Conservation (phyloP, 495 filamentous ascomycete genomes). For the Glutinoglossum americanum region DNA sequence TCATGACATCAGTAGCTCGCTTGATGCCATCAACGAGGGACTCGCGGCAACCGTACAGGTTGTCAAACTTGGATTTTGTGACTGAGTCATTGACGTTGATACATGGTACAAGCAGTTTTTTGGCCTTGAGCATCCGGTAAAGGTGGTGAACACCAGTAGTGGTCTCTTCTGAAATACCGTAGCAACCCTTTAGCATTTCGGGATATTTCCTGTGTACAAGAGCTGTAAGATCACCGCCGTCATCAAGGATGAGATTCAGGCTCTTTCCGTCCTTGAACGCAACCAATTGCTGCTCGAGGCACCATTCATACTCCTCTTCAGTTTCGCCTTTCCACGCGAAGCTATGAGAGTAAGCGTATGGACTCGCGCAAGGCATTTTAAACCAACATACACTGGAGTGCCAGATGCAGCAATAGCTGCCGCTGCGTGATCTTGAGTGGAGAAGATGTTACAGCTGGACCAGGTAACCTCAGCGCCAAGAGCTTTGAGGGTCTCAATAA, state of each 20-base stretch:
- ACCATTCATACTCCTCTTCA: slow-evolving; percentile 99
- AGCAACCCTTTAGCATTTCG: slow-evolving; percentile 92
- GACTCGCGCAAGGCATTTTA: not conserved
- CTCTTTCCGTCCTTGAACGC: slow-evolving; percentile 94
- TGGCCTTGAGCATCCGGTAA: slow-evolving; percentile 90
- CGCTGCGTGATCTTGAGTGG: slow-evolving; percentile 94
- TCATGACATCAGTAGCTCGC: slow-evolving; percentile 99
- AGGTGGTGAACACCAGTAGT: slow-evolving; percentile 99
- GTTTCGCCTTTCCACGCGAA: slow-evolving; percentile 99
- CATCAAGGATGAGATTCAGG: slow-evolving; percentile 96
- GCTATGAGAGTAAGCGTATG: slow-evolving; percentile 17
- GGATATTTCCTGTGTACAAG: slow-evolving; percentile 97
- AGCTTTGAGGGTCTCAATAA: slow-evolving; percentile 83
- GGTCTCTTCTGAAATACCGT: slow-evolving; percentile 96
- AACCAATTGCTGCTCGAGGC: slow-evolving; percentile 88
- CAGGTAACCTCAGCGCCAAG: slow-evolving; percentile 97
- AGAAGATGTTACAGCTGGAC: slow-evolving; percentile 97
- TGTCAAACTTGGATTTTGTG: slow-evolving; percentile 99
- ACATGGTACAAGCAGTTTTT: slow-evolving; percentile 51
- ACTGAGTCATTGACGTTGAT: slow-evolving; percentile 99
- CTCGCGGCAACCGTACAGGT: slow-evolving; percentile 98
- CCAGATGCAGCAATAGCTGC: slow-evolving; percentile 88
- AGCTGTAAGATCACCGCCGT: slow-evolving; percentile 91
- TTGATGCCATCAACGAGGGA: slow-evolving; percentile 98
- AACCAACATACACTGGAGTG: slow-evolving; percentile 52